Evolutionary conservation across 495 filamentous ascomycete species (phyloP), one percentile per base, ranked within the genome.

Genomic region (Tuber aestivum): DNA sequence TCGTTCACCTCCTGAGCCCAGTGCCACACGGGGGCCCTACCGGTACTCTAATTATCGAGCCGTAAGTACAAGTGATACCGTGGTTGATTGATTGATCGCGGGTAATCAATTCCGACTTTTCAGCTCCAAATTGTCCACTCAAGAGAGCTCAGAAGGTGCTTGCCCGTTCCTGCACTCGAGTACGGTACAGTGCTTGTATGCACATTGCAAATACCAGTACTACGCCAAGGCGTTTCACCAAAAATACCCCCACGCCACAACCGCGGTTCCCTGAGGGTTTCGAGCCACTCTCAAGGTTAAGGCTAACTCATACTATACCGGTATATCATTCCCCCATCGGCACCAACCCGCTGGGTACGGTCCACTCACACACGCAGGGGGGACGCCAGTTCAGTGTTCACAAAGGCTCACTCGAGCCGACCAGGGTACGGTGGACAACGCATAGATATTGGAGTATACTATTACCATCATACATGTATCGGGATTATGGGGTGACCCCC

Each of bases 241-340:
- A 65, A 65, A 65, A 65, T 65, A 65, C 56, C 45, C 45, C 56
- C 27, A 65, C 56, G 56, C 56, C 56, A 65, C 56, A 65, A 65
- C 56, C 12, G 27, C 12, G n/a, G 12, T 32, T 61, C 56, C 27
- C 32, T 7, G 4, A 32, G 56, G 32, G 56, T 65, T 65, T 65
- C 56, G 16, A 65, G 56, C 56, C 56, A 65, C 56, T 23, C 45
- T 18, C 16, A 61, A 10, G n/a, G 12, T 27, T 61, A 61, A 9
- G 50, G 50, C 50, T 61, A 32, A 12, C n/a, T n/a, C 50, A 32
- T 61, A 56, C 7, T 27, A n/a, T n/a, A n/a, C n/a, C n/a, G n/a
- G n/a, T n/a, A n/a, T n/a, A 27, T 27, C n/a, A 61, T 32, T 61
- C 50, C 50, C n/a, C n/a, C 50, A 61, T 61, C 12, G n/a, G 50